Evolutionary conservation across 495 filamentous ascomycete genomes (phyloP), one percentile per base, ranked within the genome.

Genomic region (Jackrogersella minutella): DNA sequence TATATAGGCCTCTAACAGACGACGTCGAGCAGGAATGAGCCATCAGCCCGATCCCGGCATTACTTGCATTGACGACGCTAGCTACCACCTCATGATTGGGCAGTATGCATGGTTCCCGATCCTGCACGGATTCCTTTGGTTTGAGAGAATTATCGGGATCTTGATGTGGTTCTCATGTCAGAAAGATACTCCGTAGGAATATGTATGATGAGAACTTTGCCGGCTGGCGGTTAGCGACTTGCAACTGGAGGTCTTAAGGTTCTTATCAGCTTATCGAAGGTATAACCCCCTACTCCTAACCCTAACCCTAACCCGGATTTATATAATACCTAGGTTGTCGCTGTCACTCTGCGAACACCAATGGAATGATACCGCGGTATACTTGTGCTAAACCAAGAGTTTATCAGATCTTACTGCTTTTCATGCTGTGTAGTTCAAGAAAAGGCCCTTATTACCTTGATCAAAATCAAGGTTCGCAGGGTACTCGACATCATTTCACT

Each of bases 31-130:
- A 17, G 14, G 13, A 30, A 3, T 26, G 11, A 49, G 44, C 24
- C 44, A 49, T 49, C n/a, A 49, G 26, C 3, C 44, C 44, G 44
- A 49, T 49, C 26, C 44, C 44, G 44, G 26, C 44, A 8, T 31
- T 14, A 10, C 13, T 49, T 17, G 26, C 9, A 16, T 30, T 6
- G 22, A 30, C 24, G 43, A 4, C n/a, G 19, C 24, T 46, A 28
- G 21, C 1, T 49, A 17, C 2, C 14, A 10, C 19, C 26, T 9
- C 26, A 31, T 49, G 44, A 49, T 49, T 49, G 26, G 44, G 10
- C n/a, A n/a, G 3, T 14, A 30, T n/a, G 44, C 22, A 31, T 31
- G 26, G n/a, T 49, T 49, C 22, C 44, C 26, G 44, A 28, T 49
- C 44, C 44, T 31, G 9, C 44, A 31, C 26, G 26, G 22, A 31